Base-by-base conservation (phyloP, 805 yeast species). In the Wickerhamiella shivajii region DNA sequence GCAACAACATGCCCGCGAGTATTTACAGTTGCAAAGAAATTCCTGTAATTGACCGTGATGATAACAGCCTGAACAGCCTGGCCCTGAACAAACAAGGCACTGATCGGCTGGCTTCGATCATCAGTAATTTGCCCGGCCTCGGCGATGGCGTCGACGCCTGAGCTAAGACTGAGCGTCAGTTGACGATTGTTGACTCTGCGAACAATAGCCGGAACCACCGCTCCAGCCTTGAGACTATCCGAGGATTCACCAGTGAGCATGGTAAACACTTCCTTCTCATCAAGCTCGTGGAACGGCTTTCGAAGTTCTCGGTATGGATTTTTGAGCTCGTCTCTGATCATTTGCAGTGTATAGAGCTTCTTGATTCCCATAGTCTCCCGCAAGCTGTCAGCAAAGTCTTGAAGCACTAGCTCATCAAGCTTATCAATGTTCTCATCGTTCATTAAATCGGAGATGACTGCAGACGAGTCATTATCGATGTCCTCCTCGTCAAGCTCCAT, bases 401-500 rank as follows among this genome's bases (percentile, higher is more conserved):
- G 93, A 49, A 87, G 61, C 47, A 85, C 77, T 44, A 87, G 69
- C 39, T 84, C 93, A 49, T 85, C 85, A 39, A 87, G 70, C 55
- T 80, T 72, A 33, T 65, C 67, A 13, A 39, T 44, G 23, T 73
- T 76, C 43, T 74, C 81, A 40, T 65, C 69, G n/a, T 69, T 71
- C 51, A 72, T 66, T 38, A 83, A 64, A 51, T 77, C 75, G 40
- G 71, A 71, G 41, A 81, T 77, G 2, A 83, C 79, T 29, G 85
- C 85, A 15, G 50, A 50, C 10, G 33, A 26, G 31, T 85, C 90
- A 39, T 77, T 78, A 40, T 74, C 77, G 49, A 80, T 64, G 43
- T 84, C 94, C 55, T 87, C 97, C 48, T 92, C 98, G 47, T 84
- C 95, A 43, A 85, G 67, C 52, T 87, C 98, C 43, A 90, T 66